phyloP scores from a whole-genome alignment of 2,329 filamentous ascomycete genomes.

The Cryoendolithus antarcticus region DNA sequence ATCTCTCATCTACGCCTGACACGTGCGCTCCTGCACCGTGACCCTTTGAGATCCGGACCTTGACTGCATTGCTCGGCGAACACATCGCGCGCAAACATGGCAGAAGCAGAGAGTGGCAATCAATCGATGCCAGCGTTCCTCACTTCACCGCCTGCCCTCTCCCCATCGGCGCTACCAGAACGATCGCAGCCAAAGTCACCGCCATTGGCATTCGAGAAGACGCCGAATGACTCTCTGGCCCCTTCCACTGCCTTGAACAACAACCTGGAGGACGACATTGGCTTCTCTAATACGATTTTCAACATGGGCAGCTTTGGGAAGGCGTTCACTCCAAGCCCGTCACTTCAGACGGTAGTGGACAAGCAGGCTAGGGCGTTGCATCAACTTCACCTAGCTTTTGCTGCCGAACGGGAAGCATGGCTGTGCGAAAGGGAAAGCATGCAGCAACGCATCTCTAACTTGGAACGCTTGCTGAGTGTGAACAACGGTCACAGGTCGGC shows the following conservation, averaged over 20 bases:
- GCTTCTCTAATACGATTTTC: conserved; percentile 9
- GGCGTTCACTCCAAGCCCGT: conserved; percentile 4
- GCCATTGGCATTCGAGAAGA: conserved; percentile 23
- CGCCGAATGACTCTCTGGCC: conserved; percentile 23
- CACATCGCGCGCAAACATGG: no score
- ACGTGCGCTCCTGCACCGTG: no score
- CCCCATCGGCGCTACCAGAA: neutral
- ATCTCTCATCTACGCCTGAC: no score
- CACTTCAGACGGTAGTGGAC: conserved; percentile 22
- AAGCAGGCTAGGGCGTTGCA: conserved; percentile 22
- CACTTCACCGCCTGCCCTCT: neutral
- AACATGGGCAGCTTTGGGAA: conserved; percentile 12
- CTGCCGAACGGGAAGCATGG: conserved; percentile 23
- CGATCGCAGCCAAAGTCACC: conserved; percentile 19
- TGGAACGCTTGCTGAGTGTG: conserved; percentile 23
- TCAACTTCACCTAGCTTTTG: conserved; percentile 23
- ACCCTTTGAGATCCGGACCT: no score
- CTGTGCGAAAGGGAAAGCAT: conserved; percentile 20
- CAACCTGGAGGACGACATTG: conserved; percentile 5
- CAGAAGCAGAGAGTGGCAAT: no score
- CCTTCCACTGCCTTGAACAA: conserved; percentile 9
- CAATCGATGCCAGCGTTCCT: no score
- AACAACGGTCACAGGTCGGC: conserved; percentile 23
- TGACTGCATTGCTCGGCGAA: no score
- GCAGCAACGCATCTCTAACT: conserved; percentile 20